A percentile compares a stretch with the other conserved stretches of the same genome.
Evolutionary conservation across 169 alveolate species (phyloP).

Genomic region (Blepharisma undulans): DNA sequence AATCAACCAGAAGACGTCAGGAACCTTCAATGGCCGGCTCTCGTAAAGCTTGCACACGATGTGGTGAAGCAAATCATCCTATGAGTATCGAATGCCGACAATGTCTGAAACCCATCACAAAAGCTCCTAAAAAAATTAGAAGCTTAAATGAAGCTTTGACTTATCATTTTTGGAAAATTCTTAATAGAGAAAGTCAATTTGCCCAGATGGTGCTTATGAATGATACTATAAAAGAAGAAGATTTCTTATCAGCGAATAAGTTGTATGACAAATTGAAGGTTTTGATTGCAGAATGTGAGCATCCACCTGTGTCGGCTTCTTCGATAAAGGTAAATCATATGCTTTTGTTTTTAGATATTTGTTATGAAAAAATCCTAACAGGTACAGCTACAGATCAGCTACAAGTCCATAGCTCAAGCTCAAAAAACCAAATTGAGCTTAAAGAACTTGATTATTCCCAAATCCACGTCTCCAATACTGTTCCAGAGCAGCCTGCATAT

Average conservation of each 20-base stretch:
- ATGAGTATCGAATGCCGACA: conserved; percentile 37
- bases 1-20: conserved; percentile 19
- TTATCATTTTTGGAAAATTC: conserved; percentile 35
- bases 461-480: not conserved
- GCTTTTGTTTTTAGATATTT: not conserved
- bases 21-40: conserved; percentile 31
- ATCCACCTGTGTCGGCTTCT: not conserved
- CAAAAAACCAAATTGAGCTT: not conserved
- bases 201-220: conserved; percentile 6
- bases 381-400: not conserved
- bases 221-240: conserved; percentile 39
- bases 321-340: conserved; percentile 1
- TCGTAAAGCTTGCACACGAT: conserved; percentile 6
- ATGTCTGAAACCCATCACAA: conserved; percentile 32
- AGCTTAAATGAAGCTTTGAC: not conserved
- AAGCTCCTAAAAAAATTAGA: conserved; percentile 12
- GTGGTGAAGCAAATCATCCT: conserved; percentile 40
- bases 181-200: conserved; percentile 33
- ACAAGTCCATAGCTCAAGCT: not conserved
- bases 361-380: conserved; percentile 1
- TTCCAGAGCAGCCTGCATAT: not conserved
- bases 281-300: conserved; percentile 30
- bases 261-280: not conserved
- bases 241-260: not conserved
- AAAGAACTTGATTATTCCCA: conserved; percentile 31